Base-by-base conservation (phyloP, 805 yeast genomes). In the Yarrowia osloensis region DNA sequence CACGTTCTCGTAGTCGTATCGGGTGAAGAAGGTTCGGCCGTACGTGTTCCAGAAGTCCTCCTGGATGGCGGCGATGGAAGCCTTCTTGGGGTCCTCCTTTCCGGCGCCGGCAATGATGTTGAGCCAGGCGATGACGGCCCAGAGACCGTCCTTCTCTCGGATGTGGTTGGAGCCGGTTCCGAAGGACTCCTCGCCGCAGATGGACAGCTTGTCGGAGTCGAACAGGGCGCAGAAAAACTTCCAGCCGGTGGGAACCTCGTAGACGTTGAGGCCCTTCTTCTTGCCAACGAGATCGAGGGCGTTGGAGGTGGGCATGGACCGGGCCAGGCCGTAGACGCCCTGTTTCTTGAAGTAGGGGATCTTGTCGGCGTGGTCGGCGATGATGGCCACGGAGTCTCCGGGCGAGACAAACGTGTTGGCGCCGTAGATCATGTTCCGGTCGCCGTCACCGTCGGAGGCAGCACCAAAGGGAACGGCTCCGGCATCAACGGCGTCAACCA, bases 231-330 rank as follows among this genome's bases (percentile, higher is more conserved):
- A 93, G 85, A 94, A 94, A 77, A 94, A 94, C 79, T 94, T 94
- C 99, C 99, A 94, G 39, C 98, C 99, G 21, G 99, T 94, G 67
- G 99, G 99, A 6, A 95, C 98, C 79, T 95, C 99, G 78, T 94
- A 94, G 69, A 88, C 81, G 62, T 87, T 79, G 71, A 94, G 79
- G 35, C 88, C 88, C 78, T 91, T 87, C 68, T 82, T 81, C 76
- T 85, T 85, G 33, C 97, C 98, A 26, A 95, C 99, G 68, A 89
- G 82, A 74, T 94, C 99, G 73, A 94, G 84, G 37, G 99, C 98
- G 52, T 90, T 92, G 13, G 96, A 88, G 13, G 99, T 94, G 68
- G 99, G 99, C 97, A 94, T 94, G 12, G 97, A 90, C 76, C 99
- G 85, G 13, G 99, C 99, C 65, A 95, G 82, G 8, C 99, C 99